phyloP scores from a whole-genome alignment of 2,329 filamentous ascomycete species.

The Colletotrichum kahawae region DNA sequence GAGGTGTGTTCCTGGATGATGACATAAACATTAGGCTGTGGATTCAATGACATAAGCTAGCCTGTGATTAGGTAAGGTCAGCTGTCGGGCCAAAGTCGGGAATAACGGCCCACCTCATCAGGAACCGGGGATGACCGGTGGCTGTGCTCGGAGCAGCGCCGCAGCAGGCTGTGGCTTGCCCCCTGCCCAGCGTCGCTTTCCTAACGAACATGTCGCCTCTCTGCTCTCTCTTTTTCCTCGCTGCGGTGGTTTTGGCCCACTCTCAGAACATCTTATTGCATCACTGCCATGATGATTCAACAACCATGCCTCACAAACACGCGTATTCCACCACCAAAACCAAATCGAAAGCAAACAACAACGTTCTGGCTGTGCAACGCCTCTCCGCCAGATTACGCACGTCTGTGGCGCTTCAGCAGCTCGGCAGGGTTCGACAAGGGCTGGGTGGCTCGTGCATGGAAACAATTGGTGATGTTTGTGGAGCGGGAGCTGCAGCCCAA shows the following conservation, averaged over 20 bases:
- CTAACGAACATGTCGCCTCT: not conserved
- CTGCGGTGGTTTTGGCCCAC: not conserved
- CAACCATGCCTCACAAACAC: not conserved
- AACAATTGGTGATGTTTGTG: not conserved
- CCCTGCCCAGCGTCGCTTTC: not conserved
- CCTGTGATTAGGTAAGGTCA: not conserved
- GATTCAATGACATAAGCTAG: not conserved
- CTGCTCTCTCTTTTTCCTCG: not conserved
- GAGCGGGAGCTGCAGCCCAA: not conserved
- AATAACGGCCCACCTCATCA: not conserved
- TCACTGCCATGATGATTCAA: not conserved
- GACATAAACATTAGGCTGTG: not conserved
- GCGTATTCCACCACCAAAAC: not conserved
- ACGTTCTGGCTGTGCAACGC: not conserved
- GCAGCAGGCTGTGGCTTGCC: not conserved
- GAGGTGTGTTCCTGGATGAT: not conserved
- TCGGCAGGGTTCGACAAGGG: not conserved
- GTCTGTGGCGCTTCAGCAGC: conserved; percentile 14
- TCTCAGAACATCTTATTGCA: not conserved
- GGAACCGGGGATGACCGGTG: not conserved
- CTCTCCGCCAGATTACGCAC: conserved; percentile 14
- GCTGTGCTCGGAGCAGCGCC: not conserved
- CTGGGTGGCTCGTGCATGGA: not conserved
- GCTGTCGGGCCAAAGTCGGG: not conserved
- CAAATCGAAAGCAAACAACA: not conserved